Evolutionary conservation across 2,329 filamentous ascomycete genomes (phyloP), one percentile per base, ranked within the genome.

Genomic region (Diatrype stigma): DNA sequence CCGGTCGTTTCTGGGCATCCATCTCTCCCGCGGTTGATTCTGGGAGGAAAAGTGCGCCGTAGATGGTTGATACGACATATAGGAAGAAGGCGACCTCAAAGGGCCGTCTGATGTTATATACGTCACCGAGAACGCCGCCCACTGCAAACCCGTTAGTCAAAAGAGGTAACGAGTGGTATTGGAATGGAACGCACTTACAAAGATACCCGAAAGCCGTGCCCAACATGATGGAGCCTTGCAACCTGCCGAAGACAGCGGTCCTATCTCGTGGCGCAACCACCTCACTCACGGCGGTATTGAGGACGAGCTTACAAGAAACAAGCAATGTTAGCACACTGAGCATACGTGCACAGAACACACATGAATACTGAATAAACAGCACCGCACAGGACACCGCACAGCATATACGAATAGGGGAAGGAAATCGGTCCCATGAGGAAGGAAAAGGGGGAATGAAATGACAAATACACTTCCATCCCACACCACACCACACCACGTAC

Each of bases 211-310:
- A 71, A 0, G 83, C 82, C 3, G 80, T 79, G 0, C 86, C 86
- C 2, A 89, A 73, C 77, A 88, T 86, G 50, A 86, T 79, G 49
- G 75, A 79, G 0, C 86, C 86, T 56, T 86, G 82, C 0, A 90
- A 69, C 56, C 60, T 56, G 0, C 86, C 86, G 51, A 89, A 80
- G 0, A 85, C 79, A 0, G 76, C 81, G 0, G 86, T 90, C 3
- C 86, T 73, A 49, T 80, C 72, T 19, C 75, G 69, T 0, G 84
- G 78, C 37, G 79, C 73, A 0, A 86, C 80, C 2, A 87, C 71
- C 62, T 89, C 85, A 2, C 84, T 79, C 1, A 85, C 82, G 42
- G 86, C 82, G 12, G 85, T 84, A 57, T 89, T 89, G 21, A 88
- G 72, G 1, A 85, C 79, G 3, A 89, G 74, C 8, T 59, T 64